Base-by-base conservation (phyloP, 1,284 basidiomycete species). In the Sporisorium reilianum region DNA sequence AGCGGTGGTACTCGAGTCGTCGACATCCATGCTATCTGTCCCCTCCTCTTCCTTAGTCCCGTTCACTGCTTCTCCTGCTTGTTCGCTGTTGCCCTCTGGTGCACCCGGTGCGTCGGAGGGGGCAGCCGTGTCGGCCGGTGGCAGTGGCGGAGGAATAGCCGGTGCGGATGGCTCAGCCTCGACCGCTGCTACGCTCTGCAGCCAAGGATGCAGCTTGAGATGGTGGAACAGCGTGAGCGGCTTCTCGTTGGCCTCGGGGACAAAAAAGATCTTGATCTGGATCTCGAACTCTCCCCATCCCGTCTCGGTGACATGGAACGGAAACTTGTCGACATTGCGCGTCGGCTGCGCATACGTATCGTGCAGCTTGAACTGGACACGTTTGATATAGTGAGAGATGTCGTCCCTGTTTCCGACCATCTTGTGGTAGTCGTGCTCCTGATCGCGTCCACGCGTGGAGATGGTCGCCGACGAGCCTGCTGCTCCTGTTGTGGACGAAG, bases 211-310 rank as follows among this genome's bases (percentile, higher is more conserved):
- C 0, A 99, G 89, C 85, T 98, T 98, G 84, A 99, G 91, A 79
- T 94, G 92, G 85, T 99, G 97, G 74, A 92, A 92, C 55, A 96
- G 87, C 5, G 89, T 89, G 70, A 97, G 87, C 8, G 94, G 90
- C 85, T 98, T 98, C 86, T 99, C 97, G 55, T 90, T 91, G 2
- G 95, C 90, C 85, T 99, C 97, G 46, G 89, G 86, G n/a, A 94
- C 88, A 86, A 99, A 98, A 54, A 91, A 92, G 70, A 99, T 91
- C 70, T 93, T 91, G 79, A 99, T 96, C 80, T 92, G 90, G 68
- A 99, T 92, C 80, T 97, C 94, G 85, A 99, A 99, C 87, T 99
- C 97, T 81, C 97, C 97, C 97, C 97, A 99, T 49, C 96, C 97
- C 10, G 96, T 98, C 85, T 99, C 97, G 8, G 94, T 92, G 10